Evolutionary conservation across 2,329 filamentous ascomycete species (phyloP), one percentile per base, ranked within the genome.

Genomic region (Ploettnerulaceae sp.): DNA sequence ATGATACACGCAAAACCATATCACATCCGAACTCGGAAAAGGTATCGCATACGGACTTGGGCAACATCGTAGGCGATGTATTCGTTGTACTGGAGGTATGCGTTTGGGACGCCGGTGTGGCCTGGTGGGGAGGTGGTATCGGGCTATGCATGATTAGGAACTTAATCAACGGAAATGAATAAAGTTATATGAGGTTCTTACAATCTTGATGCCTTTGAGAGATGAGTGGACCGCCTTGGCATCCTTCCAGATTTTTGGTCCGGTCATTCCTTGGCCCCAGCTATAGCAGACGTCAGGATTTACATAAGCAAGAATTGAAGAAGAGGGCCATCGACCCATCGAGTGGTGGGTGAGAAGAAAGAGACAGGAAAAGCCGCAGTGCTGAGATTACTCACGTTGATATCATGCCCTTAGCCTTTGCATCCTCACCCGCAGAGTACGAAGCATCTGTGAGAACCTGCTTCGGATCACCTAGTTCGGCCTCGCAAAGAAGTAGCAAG

Each of bases 401-500:
- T 74, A 12, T 31, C 42, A 55, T 44, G 43, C 81, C 81, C 1
- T 74, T 67, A 2, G 69, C 63, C 52, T 78, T 79, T 0, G 84
- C 85, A 29, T 75, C 71, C 4, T 80, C 72, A 0, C 75, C 83
- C 0, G 89, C 89, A 6, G 70, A 66, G 60, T 79, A 88, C 15
- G 77, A 76, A 1, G 78, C 65, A 9, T 69, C 0, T 0, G 67
- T 71, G 2, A 90, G 72, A 57, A 82, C 73, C 48, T 84, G 76
- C 69, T 91, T 81, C 0, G 88, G 87, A 25, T 82, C 67, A 5
- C 89, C 89, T 2, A 95, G 74, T 66, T 89, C 84, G 3, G 86
- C 88, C 60, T 95, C 89, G 58, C 89, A 94, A 1, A 95, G 80
- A 14, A 95, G 74, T 3, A 95, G 71, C 3, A 95, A 71, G 0